Conservation (phyloP, 2,329 filamentous ascomycete genomes). For the Sclerotinia glacialis region DNA sequence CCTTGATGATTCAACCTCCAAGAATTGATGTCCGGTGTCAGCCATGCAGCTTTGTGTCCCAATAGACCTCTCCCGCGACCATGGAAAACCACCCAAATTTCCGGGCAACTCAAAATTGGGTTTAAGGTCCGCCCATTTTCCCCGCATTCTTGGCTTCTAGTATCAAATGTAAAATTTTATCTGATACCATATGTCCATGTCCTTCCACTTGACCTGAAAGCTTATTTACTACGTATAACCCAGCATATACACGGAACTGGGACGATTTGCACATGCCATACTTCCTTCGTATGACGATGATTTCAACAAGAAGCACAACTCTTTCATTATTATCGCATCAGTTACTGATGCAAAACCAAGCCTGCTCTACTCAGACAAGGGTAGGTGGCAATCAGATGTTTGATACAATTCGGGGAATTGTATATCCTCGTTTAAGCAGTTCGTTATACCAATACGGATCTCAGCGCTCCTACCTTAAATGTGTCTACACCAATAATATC, state of each 20-base stretch:
- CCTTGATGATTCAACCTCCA: neutral
- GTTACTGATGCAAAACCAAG: neutral
- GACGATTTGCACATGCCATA: neutral
- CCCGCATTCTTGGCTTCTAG: neutral
- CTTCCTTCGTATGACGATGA: neutral
- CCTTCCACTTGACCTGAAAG: neutral
- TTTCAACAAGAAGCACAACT: neutral
- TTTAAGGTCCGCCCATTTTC: neutral
- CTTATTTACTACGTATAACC: neutral
- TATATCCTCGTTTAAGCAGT: neutral
- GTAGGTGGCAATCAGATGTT: neutral
- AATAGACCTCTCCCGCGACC: neutral
- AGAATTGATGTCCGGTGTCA: neutral
- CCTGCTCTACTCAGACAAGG: too few species aligned
- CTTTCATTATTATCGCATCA: neutral
- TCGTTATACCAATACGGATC: neutral
- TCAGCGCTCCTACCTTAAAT: neutral
- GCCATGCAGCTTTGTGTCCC: neutral
- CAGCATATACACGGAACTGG: neutral
- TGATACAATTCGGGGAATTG: neutral
- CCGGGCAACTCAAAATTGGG: neutral
- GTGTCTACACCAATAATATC: neutral
- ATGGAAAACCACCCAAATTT: neutral
- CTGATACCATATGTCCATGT: neutral
- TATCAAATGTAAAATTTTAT: neutral